Evolutionary conservation across 805 yeast species (phyloP).

Genomic region (Metschnikowia arizonensis): DNA sequence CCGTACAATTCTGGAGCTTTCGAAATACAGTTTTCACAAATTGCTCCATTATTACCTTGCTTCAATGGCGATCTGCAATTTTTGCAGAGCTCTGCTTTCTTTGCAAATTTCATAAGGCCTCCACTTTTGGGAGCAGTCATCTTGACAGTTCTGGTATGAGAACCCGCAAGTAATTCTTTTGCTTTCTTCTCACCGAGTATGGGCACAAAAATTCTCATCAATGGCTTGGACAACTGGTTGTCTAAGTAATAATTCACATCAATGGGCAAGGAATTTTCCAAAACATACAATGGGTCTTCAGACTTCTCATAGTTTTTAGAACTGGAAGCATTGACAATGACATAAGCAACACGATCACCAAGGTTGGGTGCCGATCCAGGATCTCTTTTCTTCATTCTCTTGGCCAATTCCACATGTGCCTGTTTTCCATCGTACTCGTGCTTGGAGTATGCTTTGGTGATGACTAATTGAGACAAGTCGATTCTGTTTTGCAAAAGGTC

Average conservation of each 20-base stretch:
- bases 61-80: constrained; percentile 81
- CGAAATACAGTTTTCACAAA: constrained; percentile 80
- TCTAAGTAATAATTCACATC: constrained; percentile 93
- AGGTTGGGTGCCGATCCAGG: constrained; percentile 95
- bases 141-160: constrained; percentile 74
- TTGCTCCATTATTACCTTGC: constrained; percentile 55
- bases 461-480: constrained; percentile 89
- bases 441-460: constrained; percentile 84
- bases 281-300: constrained; percentile 91
- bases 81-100: constrained; percentile 82
- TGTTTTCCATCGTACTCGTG: constrained; percentile 94
- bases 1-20: constrained; percentile 66
- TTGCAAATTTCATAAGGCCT: constrained; percentile 88
- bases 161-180: constrained; percentile 72
- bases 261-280: constrained; percentile 88
- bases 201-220: constrained; percentile 91
- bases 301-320: constrained; percentile 92
- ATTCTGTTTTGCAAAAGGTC: constrained; percentile 86
- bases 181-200: constrained; percentile 85
- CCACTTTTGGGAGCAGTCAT: constrained; percentile 76
- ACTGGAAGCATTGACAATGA: constrained; percentile 72
- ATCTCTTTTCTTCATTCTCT: constrained; percentile 92
- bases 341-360: constrained; percentile 98
- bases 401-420: constrained; percentile 95
- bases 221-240: constrained; percentile 88